Evolutionary conservation across 2,329 filamentous ascomycete species (phyloP), one percentile per base, ranked within the genome.

Genomic region (Anthostomella pinea): DNA sequence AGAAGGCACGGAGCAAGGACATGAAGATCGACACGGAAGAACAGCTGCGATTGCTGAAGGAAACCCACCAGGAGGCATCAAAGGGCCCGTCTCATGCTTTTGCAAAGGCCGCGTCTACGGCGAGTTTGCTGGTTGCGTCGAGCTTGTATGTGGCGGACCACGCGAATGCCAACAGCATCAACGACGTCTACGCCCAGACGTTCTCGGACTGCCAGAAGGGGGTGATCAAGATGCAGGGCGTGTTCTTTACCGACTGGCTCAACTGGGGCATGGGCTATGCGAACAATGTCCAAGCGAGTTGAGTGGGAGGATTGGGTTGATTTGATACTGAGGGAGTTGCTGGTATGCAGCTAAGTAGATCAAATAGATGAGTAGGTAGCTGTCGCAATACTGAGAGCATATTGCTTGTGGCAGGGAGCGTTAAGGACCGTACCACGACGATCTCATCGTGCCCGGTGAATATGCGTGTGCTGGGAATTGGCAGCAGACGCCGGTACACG

Each of bases 181-280:
- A 80, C 25, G 72, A 68, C 39, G 67, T 85, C n/a, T 88, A 89
- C 63, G 72, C 69, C 2, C 66, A 72, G 46, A 81, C 81, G 10
- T 72, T 82, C 61, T 67, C 72, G 33, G 63, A 66, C 30, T 83
- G 81, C 70, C 68, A 82, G 41, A 62, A 73, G 48, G 75, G 75
- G 21, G 70, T 73, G 53, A 71, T 70, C 27, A 75, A 73, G 60
- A 69, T 86, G 30, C 80, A 83, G 61, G 70, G 74, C 15, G 70
- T 70, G 1, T 83, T 88, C 61, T 85, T 87, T 51, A 69, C 70
- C 2, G 83, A 87, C 43, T 88, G 83, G 82, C 71, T 81, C 46
- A 86, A 87, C 54, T 89, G 85, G 85, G 81, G 74, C 54, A 69
- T 74, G 57, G 73, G 69, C 38, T 64, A 70, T 52, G 67, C 67